phyloP scores from a whole-genome alignment of 192 early-diverging fungal species.

The Backusella australiensis region DNA sequence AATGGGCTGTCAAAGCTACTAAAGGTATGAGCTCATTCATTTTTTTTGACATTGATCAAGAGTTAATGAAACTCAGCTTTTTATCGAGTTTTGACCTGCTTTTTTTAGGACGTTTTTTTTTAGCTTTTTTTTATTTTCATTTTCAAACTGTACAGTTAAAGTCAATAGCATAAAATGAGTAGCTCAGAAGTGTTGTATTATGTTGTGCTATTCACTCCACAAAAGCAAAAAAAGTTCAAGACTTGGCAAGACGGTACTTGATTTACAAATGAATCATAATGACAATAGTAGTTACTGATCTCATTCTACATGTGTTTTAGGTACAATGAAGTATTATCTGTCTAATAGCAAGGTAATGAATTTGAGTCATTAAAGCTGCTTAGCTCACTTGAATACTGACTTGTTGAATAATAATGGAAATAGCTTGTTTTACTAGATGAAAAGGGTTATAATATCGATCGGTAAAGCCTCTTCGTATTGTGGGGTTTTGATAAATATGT shows the following conservation, averaged over 20 bases:
- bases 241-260: slow-evolving; percentile 53
- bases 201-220: slow-evolving; percentile 41
- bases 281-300: background rate
- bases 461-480: slow-evolving; percentile 16
- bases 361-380: background rate
- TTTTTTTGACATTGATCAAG: background rate
- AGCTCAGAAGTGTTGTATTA: slow-evolving; percentile 1
- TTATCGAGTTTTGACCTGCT: too few relatives aligned
- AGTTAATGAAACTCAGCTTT: background rate
- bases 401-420: background rate
- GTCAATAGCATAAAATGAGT: background rate
- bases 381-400: background rate
- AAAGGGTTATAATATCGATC: slow-evolving; percentile 44
- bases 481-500: background rate
- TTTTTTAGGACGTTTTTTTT: background rate
- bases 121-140: background rate
- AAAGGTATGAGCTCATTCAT: too few relatives aligned
- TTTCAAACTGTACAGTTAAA: background rate
- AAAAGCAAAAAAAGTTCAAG: slow-evolving; percentile 52
- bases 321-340: slow-evolving; percentile 24
- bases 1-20: too few relatives aligned
- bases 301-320: background rate
- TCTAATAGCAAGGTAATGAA: slow-evolving; percentile 22
- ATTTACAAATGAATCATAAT: too few relatives aligned
- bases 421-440: slow-evolving; percentile 46